These are phyloP conservation scores for Colletotrichum echinochloae DNA, from an alignment of 2,329 filamentous ascomycete genomes.

Conservation along the genomic window DNA sequence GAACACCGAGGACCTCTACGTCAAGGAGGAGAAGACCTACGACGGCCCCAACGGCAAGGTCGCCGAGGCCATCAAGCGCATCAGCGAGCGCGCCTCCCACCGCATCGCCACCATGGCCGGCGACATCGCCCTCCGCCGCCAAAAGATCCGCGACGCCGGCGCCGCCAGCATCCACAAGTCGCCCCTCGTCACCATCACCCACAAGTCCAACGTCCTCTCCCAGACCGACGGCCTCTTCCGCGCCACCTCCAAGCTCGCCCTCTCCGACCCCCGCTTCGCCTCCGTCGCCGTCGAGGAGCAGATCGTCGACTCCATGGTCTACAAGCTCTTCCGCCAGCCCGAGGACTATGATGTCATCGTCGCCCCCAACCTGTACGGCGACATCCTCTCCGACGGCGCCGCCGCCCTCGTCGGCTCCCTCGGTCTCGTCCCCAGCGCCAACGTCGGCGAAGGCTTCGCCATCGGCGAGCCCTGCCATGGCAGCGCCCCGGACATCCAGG, in stretches of 20 bases:
- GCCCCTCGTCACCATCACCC: slow-evolving; percentile 92
- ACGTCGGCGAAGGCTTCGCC: slow-evolving; percentile 93
- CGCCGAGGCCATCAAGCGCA: slow-evolving; percentile 97
- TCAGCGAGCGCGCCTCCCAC: slow-evolving; percentile 84
- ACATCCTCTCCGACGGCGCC: slow-evolving; percentile 95
- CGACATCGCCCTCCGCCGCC: slow-evolving; percentile 89
- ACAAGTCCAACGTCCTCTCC: slow-evolving; percentile 97
- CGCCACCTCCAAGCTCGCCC: slow-evolving; percentile 78
- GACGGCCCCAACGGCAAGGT: slow-evolving; percentile 81
- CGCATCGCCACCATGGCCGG: slow-evolving; percentile 94
- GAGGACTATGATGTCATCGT: slow-evolving; percentile 97
- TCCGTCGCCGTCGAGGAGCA: slow-evolving; percentile 87
- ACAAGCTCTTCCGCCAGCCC: slow-evolving; percentile 98
- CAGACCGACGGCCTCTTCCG: slow-evolving; percentile 98
- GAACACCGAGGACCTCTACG: slow-evolving; percentile 98
- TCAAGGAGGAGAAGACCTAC: slow-evolving; percentile 93
- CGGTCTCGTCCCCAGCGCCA: slow-evolving; percentile 93
- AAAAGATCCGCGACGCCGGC: slow-evolving; percentile 77
- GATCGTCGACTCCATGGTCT: slow-evolving; percentile 99
- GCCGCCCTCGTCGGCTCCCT: slow-evolving; percentile 89
- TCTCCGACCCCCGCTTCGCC: slow-evolving; percentile 73
- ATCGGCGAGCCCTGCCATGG: slow-evolving; percentile 99
- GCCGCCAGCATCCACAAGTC: slow-evolving; percentile 70
- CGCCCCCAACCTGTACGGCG: slow-evolving; percentile 96
- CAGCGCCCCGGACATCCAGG: slow-evolving; percentile 94